phyloP scores from a whole-genome alignment of 163 green algal species.

The Volvox carteri region DNA sequence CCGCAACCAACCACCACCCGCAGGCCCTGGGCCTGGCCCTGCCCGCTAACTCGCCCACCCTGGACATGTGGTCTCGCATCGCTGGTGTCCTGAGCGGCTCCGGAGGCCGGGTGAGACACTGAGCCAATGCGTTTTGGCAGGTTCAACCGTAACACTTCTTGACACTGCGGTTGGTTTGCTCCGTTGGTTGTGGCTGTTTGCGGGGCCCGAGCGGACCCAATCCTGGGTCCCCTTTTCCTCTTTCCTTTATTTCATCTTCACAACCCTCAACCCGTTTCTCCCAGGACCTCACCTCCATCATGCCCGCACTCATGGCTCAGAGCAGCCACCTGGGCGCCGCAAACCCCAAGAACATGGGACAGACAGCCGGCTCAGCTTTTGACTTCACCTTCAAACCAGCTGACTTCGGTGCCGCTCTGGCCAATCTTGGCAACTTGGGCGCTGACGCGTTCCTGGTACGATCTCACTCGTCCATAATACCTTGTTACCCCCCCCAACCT shows the following conservation, averaged over 20 bases:
- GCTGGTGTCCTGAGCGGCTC: not conserved
- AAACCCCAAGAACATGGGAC: not conserved
- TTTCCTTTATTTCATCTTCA: too few relatives aligned
- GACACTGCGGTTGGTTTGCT: not conserved
- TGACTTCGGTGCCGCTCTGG: not conserved
- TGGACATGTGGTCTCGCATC: not conserved
- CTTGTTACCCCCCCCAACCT: too few relatives aligned
- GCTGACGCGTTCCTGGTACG: slow-evolving; percentile 18
- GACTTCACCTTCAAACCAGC: not conserved
- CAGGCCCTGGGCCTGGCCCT: slow-evolving; percentile 44
- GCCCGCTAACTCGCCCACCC: slow-evolving; percentile 10
- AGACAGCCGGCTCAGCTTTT: not conserved
- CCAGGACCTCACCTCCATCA: not conserved
- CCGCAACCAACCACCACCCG: not conserved
- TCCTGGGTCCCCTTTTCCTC: too few relatives aligned
- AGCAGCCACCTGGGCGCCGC: not conserved
- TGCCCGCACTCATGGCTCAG: slow-evolving; percentile 16
- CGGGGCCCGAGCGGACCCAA: too few relatives aligned
- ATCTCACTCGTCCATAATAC: too few relatives aligned
- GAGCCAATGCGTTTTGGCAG: too few relatives aligned
- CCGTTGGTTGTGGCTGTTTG: too few relatives aligned
- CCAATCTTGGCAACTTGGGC: slow-evolving; percentile 22
- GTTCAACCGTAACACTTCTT: too few relatives aligned
- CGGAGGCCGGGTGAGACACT: not conserved
- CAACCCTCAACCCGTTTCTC: too few relatives aligned